Conservation (phyloP, 2,329 filamentous ascomycete genomes). For the Ceratocystiopsis minuta region DNA sequence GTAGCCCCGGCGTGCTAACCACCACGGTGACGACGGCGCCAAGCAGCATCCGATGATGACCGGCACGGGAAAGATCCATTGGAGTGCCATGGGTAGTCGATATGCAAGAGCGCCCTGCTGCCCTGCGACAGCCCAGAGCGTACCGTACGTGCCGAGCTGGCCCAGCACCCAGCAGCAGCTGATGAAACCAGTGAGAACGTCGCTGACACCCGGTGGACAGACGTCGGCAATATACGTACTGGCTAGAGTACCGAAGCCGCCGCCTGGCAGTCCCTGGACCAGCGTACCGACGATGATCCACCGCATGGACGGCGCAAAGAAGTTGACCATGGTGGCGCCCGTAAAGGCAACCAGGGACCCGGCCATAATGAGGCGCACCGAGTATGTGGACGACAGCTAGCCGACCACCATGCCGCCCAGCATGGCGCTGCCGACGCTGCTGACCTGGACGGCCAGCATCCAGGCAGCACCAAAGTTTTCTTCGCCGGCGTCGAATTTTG, state of each 20-base stretch:
- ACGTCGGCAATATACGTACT: slow-evolving; percentile 11
- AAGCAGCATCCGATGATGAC: slow-evolving; percentile 6
- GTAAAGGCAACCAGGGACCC: slow-evolving; percentile 4
- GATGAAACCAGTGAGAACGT: slow-evolving; percentile 9
- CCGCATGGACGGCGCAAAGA: slow-evolving; percentile 7
- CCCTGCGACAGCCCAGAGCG: slow-evolving; percentile 7
- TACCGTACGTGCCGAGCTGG: slow-evolving; percentile 7
- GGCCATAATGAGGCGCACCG: slow-evolving; percentile 5
- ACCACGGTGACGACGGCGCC: slow-evolving; percentile 10
- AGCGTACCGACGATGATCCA: slow-evolving; percentile 9
- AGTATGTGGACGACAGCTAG: slow-evolving; percentile 8
- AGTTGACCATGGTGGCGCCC: slow-evolving; percentile 7
- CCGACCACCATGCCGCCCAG: slow-evolving; percentile 8
- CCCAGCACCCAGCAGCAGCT: slow-evolving; percentile 11
- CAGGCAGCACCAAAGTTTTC: slow-evolving; percentile 7
- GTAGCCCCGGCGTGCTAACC: slow-evolving; percentile 21
- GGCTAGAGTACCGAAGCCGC: slow-evolving; percentile 10
- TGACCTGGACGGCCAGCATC: slow-evolving; percentile 10
- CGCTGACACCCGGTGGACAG: slow-evolving; percentile 7
- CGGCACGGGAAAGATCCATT: slow-evolving; percentile 9
- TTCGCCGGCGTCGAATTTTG: slow-evolving; percentile 11
- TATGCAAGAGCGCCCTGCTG: slow-evolving; percentile 7
- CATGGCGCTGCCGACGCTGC: slow-evolving; percentile 8
- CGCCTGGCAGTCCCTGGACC: slow-evolving; percentile 9
- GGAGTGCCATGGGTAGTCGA: slow-evolving; percentile 9